Conservation (phyloP, 164 flowering plant genomes). For the Chimonanthus salicifolius region DNA sequence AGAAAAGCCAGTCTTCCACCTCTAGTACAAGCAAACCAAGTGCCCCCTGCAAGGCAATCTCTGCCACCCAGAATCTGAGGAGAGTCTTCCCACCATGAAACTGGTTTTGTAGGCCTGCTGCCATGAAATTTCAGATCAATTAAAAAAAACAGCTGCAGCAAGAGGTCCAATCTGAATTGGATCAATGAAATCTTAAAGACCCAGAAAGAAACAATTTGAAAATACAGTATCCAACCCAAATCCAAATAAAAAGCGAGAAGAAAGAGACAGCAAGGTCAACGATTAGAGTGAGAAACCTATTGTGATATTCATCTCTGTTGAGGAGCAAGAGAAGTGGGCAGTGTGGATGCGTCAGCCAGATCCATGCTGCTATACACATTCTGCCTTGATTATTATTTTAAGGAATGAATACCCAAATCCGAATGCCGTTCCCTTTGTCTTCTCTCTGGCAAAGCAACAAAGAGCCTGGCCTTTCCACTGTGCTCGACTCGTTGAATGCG, state of each 20-base stretch:
- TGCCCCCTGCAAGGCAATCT: conserved; percentile 76
- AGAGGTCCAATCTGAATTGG: background rate
- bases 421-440: too few relatives aligned
- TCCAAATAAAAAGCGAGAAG: background rate
- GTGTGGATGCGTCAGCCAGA: conserved; percentile 67
- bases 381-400: background rate
- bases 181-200: background rate
- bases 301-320: conserved; percentile 74
- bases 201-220: background rate
- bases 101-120: conserved; percentile 54
- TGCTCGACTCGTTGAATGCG: too few relatives aligned
- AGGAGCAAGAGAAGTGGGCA: conserved; percentile 58
- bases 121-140: background rate
- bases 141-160: background rate
- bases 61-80: conserved; percentile 65
- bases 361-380: conserved; percentile 75
- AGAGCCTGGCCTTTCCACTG: too few relatives aligned
- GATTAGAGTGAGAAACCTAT: conserved; percentile 31
- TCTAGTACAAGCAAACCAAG: conserved; percentile 73
- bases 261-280: background rate
- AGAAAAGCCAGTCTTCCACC: conserved; percentile 63
- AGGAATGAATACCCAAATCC: too few relatives aligned
- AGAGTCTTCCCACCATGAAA: conserved; percentile 68
- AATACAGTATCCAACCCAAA: background rate
- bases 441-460: too few relatives aligned